Base-by-base conservation (phyloP, 192 early-diverging fungal species). In the Chytriomyces confervae region DNA sequence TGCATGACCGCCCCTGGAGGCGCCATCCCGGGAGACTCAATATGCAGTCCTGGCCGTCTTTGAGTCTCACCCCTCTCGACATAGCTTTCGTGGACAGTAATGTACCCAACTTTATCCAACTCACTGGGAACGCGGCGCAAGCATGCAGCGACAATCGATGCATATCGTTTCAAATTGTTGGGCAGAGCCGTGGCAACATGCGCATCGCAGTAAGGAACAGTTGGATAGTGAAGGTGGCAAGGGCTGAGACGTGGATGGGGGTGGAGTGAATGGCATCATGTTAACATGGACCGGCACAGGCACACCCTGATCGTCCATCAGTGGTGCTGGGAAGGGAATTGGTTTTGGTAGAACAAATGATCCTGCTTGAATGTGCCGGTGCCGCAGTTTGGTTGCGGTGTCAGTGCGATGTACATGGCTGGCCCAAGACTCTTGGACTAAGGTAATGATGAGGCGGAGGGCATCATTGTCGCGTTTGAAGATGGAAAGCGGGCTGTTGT, bases 61-160 rank as follows among this genome's bases (percentile, higher is more conserved):
- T 69, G 66, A 2, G 36, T 69, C n/a, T 24, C 6, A 3, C 66
- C 66, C 23, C 7, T 7, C 5, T 69, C 29, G 3, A 69, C 66
- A 16, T n/a, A 69, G 9, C 43, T 47, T 47, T 69, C 66, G 9
- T 69, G 66, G 13, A 69, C 43, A 13, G 66, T 69, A 9, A 69
- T n/a, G 11, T 69, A 69, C 44, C 66, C 66, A 46, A 69, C 66
- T 24, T 69, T 69, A 11, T 43, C 66, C 48, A n/a, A 44, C 48
- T 69, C 66, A 49, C 48, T 10, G 0, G 43, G 11, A 24, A n/a
- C n/a, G 11, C 66, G 66, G 10, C 66, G 9, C 7, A 69, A n/a
- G n/a, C 66, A 69, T 13, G 44, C 45, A 13, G 43, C 66, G 0
- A 69, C 48, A 13, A 69, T 44, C 36, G 43, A 20, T 24, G 66